phyloP scores from a whole-genome alignment of 352 stramenopile species.

The Phytophthora litchii region DNA sequence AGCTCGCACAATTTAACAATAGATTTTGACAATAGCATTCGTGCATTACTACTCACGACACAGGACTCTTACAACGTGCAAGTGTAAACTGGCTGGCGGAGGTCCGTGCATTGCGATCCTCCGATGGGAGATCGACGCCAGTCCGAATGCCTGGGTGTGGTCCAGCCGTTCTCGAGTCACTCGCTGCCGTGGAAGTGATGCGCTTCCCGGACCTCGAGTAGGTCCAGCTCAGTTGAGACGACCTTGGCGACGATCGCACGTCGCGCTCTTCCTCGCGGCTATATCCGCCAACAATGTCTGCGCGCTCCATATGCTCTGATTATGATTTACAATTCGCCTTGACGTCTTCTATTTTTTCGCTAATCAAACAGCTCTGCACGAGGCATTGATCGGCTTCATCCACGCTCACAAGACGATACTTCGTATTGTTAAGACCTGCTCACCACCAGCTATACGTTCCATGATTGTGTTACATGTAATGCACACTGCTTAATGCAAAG shows the following conservation, averaged over 20 bases:
- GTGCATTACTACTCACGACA: background rate
- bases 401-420: background rate
- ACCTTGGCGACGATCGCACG: background rate
- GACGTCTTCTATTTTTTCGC: slow-evolving; percentile 24
- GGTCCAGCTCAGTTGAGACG: slow-evolving; percentile 11
- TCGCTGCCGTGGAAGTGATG: slow-evolving; percentile 20
- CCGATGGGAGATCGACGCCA: slow-evolving; percentile 19
- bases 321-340: slow-evolving; percentile 19
- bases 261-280: slow-evolving; percentile 26
- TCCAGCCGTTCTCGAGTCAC: slow-evolving; percentile 4
- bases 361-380: slow-evolving; percentile 13
- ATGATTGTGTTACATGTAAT: no score
- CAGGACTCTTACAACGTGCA: background rate
- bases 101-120: slow-evolving; percentile 8
- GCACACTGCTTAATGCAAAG: no score
- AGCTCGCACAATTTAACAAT: background rate
- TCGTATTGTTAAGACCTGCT: no score
- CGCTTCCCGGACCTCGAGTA: slow-evolving; percentile 19
- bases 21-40: slow-evolving; percentile 26
- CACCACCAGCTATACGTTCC: no score
- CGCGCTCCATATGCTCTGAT: slow-evolving; percentile 14
- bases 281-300: slow-evolving; percentile 18
- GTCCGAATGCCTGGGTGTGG: slow-evolving; percentile 23
- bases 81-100: slow-evolving; percentile 8
- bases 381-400: slow-evolving; percentile 8